Base-by-base conservation (phyloP, 164 flowering plant species). In the Nymphaea thermarum region DNA sequence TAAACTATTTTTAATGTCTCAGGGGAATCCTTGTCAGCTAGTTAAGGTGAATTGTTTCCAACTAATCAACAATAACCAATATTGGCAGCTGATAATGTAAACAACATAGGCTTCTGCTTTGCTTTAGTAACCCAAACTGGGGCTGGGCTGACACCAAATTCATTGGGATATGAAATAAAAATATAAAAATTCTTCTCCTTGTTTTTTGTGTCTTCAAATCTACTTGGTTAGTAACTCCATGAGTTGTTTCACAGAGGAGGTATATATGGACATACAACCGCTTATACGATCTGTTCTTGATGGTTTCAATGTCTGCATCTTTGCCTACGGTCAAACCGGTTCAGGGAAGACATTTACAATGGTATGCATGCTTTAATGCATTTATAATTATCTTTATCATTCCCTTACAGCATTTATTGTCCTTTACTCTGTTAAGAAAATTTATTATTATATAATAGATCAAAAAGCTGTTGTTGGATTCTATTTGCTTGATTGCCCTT, bases 301-400 rank as follows among this genome's bases (percentile, higher is more conserved):
- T 82, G 98, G 98, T 36, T 94, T 77, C 74, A 91, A 90, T 77
- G 97, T 94, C 1, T 94, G 98, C 76, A 94, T 94, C 25, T 91
- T 94, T 81, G 97, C 98, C 3, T 91, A 91, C 80, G 98, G 98
- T 63, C 98, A 94, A 81, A 94, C 98, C 67, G 98, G 98, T 43
- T 90, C 97, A 3, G 98, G 97, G 68, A 93, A 93, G 75, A 91
- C 97, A 4, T 88, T 89, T 65, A 94, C 98, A 43, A 91, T 94
- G 98, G 98, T 94, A 77, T 64, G 44, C 42, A 42, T 60, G 64
- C 44, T 25, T 25, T 25, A 25, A 25, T 25, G 36, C 36, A 25
- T 25, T 25, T 25, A 25, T 25, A 1, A 25, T 25, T 25, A 25
- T 25, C 36, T 25, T 25, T 25, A 25, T 25, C 1, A 25, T 25